phyloP scores from a whole-genome alignment of 805 yeast species.

The Metschnikowia kunwiensis region DNA sequence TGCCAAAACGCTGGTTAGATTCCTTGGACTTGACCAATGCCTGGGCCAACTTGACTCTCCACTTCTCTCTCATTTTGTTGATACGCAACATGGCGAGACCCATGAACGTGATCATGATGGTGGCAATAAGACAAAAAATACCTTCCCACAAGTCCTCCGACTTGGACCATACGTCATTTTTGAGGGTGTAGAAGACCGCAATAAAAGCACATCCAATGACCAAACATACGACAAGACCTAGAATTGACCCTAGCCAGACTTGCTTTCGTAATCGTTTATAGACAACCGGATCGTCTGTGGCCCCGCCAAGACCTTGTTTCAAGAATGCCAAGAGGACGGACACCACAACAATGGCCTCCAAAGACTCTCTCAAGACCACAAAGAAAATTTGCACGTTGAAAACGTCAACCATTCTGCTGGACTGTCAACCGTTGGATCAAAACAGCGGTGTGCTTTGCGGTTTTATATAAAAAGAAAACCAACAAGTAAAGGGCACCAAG shows the following conservation, averaged over 20 bases:
- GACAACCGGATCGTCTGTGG: conserved; percentile 43
- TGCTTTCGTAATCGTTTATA: conserved; percentile 68
- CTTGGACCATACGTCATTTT: conserved; percentile 77
- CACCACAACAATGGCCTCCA: conserved; percentile 89
- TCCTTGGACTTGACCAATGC: conserved; percentile 59
- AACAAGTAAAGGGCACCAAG: too few relatives aligned
- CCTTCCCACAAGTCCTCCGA: conserved; percentile 99
- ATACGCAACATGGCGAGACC: conserved; percentile 95
- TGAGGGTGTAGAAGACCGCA: conserved; percentile 83
- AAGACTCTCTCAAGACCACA: conserved; percentile 87
- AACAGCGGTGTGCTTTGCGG: too few relatives aligned
- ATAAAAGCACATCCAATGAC: conserved; percentile 89
- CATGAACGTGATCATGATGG: conserved; percentile 88
- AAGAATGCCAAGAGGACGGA: conserved; percentile 89
- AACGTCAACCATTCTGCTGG: conserved; percentile 55
- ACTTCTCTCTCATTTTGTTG: conserved; percentile 94
- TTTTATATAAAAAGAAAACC: too few relatives aligned
- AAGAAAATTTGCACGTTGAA: conserved; percentile 78
- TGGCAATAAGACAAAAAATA: conserved; percentile 84
- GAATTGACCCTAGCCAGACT: conserved; percentile 79
- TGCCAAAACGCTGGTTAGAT: conserved; percentile 38
- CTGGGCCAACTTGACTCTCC: conserved; percentile 92
- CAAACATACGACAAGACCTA: conserved; percentile 77
- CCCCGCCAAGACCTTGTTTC: conserved; percentile 76
- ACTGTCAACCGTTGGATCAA: too few relatives aligned